Base-by-base conservation (phyloP, 1,139 yeast genomes). In the Yamadazyma blattariae region DNA sequence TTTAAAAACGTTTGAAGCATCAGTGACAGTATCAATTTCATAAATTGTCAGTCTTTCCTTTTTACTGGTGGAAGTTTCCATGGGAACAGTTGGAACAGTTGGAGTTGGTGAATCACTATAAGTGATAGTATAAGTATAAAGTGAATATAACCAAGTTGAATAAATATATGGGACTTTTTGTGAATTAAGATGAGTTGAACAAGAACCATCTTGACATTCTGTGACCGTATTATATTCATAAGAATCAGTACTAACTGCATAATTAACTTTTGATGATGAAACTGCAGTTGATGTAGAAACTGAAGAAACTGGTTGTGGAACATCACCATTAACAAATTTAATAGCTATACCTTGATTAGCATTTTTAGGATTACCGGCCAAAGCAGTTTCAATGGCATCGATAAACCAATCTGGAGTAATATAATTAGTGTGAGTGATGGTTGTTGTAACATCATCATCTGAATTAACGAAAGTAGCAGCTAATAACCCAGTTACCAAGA, bases 341-440 rank as follows among this genome's bases (percentile, higher is more conserved):
- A 66, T 45, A 15, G 57, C 54, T 27, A 66, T 64, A 14, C 72
- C 72, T 4, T 54, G 41, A 5, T 52, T 36, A 21, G 47, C 38
- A 9, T 46, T 40, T 11, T 44, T 36, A 3, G 61, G 64, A 37
- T 59, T 57, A 16, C 39, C 48, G 4, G 50, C 44, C 27, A 63
- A 44, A 9, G 56, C 51, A n/a, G 51, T 42, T 17, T 45, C 43
- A 20, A 59, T 47, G 13, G 50, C 49, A 17, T 46, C 37, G 33
- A 51, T 34, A 38, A 64, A 52, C 44, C 64, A 60, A 8, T 46
- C 52, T 12, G 64, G 64, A 18, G 61, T 52, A 21, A 63, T 48
- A 38, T 57, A 57, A 36, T 59, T 59, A 4, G 70, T 62, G 16
- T 54, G 48, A 3, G 69, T 64, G 34, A 57, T 46, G 4, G 66